Evolutionary conservation across 768 basidiomycete species (phyloP).

Genomic region (Lanmaoa rubissima): DNA sequence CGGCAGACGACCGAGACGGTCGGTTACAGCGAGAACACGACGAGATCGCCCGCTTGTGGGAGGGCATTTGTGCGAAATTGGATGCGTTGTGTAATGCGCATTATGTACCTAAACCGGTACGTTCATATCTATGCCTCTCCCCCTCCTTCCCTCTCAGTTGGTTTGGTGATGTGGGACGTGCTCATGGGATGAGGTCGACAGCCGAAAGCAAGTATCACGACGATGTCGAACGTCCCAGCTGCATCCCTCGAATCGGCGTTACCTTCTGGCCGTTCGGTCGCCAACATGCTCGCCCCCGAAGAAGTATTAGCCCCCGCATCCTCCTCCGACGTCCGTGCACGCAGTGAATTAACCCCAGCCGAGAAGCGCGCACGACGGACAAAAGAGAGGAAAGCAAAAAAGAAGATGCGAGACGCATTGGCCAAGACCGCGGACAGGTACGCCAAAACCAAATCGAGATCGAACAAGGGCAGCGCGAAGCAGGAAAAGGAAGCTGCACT

Average conservation of each 20-base stretch:
- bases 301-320: constrained; percentile 70
- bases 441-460: constrained; percentile 40
- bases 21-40: constrained; percentile 87
- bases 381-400: constrained; percentile 68
- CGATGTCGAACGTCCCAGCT: constrained; percentile 77
- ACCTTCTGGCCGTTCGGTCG: constrained; percentile 72
- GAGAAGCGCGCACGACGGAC: constrained; percentile 75
- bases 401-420: constrained; percentile 62
- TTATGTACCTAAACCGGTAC: constrained; percentile 90
- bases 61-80: constrained; percentile 79
- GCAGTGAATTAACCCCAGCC: constrained; percentile 78
- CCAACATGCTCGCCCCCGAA: constrained; percentile 89
- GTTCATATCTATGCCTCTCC: constrained; percentile 21
- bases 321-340: constrained; percentile 53
- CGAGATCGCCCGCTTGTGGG: constrained; percentile 82
- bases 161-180: not conserved
- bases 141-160: not conserved
- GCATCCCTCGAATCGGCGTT: constrained; percentile 87
- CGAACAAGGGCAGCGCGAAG: constrained; percentile 32
- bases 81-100: constrained; percentile 95
- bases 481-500: constrained; percentile 84
- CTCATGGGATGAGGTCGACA: constrained; percentile 29
- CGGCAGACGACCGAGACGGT: constrained; percentile 78
- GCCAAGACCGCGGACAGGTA: constrained; percentile 65
- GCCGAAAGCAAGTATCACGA: constrained; percentile 88